Percentiles rank a stretch among this genome's conserved stretches.
phyloP scores from a whole-genome alignment of 129 eudicot species.

The Sambucus nigra region DNA sequence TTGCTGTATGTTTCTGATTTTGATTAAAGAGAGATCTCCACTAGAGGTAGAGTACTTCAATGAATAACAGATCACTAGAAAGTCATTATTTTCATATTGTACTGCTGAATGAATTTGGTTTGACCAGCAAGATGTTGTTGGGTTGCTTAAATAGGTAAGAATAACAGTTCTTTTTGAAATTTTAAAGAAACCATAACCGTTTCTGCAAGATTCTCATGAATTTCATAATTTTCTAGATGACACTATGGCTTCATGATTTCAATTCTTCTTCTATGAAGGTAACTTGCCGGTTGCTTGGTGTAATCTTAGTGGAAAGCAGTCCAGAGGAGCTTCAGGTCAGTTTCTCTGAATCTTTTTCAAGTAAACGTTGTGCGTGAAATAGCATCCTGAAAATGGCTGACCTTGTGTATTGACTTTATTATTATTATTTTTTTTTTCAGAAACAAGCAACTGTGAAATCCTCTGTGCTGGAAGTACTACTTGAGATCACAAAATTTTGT shows the following conservation, averaged over 20 bases:
- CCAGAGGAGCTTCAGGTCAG: constrained; percentile 92
- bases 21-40: no score
- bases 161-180: background rate
- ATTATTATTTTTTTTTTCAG: constrained; percentile 28
- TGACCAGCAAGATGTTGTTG: background rate
- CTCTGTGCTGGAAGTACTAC: constrained; percentile 69
- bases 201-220: background rate
- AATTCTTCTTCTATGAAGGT: constrained; percentile 36
- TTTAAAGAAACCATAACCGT: background rate
- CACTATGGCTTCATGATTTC: background rate
- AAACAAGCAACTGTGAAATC: constrained; percentile 79
- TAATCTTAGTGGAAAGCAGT: constrained; percentile 69
- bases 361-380: background rate
- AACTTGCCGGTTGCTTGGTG: constrained; percentile 82
- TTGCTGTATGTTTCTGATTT: no score
- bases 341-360: background rate
- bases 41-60: no score
- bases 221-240: constrained; percentile 7
- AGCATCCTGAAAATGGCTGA: background rate
- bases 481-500: constrained; percentile 74
- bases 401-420: constrained; percentile 1
- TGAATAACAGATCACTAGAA: no score
- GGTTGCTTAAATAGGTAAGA: background rate
- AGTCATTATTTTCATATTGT: background rate
- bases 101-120: background rate